Evolutionary conservation across 345 rosid genomes (phyloP).

Genomic region (Gossypium thurberi): DNA sequence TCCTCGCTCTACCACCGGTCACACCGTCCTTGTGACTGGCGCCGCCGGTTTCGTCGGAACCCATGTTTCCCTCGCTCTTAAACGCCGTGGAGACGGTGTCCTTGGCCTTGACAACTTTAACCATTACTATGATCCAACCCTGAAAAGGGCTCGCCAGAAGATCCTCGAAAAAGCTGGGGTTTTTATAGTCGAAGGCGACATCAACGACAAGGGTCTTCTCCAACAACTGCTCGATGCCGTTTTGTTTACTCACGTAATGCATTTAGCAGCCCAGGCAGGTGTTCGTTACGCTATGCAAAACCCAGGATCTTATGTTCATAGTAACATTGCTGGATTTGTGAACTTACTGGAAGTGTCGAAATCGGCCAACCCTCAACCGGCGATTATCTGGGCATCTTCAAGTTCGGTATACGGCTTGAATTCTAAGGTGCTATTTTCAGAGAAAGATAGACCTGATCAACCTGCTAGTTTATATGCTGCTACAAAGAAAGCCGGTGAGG

Average conservation of each 20-base stretch:
- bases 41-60: slow-evolving; percentile 81
- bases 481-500: slow-evolving; percentile 69
- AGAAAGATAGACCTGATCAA: slow-evolving; percentile 51
- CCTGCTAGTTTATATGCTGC: slow-evolving; percentile 66
- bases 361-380: slow-evolving; percentile 51
- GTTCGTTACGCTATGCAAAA: slow-evolving; percentile 66
- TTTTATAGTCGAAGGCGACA: slow-evolving; percentile 56
- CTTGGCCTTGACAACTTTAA: slow-evolving; percentile 74
- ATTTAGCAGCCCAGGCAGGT: slow-evolving; percentile 63
- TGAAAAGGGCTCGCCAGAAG: slow-evolving; percentile 49
- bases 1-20: slow-evolving; percentile 30
- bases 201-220: slow-evolving; percentile 43
- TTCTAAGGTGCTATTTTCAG: slow-evolving; percentile 56
- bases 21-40: slow-evolving; percentile 62
- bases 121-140: slow-evolving; percentile 46
- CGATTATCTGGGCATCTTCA: slow-evolving; percentile 65
- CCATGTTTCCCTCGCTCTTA: slow-evolving; percentile 48
- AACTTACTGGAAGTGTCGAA: slow-evolving; percentile 52
- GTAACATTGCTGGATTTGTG: slow-evolving; percentile 62
- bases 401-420: slow-evolving; percentile 65
- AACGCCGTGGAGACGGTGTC: slow-evolving; percentile 70
- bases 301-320: slow-evolving; percentile 53
- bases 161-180: slow-evolving; percentile 46
- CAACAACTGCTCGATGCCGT: slow-evolving; percentile 49
- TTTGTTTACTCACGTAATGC: slow-evolving; percentile 54